Evolutionary conservation across 352 stramenopile genomes (phyloP).

Genomic region (Globisporangium emineosum): DNA sequence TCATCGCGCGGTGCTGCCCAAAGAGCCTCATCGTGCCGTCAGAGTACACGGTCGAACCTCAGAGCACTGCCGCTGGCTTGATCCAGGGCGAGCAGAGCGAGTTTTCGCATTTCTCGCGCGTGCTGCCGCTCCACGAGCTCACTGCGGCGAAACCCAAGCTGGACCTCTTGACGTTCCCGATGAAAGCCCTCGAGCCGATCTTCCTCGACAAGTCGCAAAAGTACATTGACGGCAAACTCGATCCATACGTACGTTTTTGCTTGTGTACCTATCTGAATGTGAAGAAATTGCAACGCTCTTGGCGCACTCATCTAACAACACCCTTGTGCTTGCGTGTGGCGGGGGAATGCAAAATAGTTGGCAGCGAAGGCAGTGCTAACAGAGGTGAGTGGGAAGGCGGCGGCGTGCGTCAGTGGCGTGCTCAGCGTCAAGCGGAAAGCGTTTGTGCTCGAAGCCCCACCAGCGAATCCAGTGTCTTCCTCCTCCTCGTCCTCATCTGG

Average conservation of each 20-base stretch:
- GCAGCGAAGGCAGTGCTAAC: conserved; percentile 55
- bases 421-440: conserved; percentile 54
- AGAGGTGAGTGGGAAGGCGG: conserved; percentile 69
- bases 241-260: conserved; percentile 44
- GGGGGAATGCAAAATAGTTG: too few relatives aligned
- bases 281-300: too few relatives aligned
- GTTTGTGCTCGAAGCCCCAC: conserved; percentile 48
- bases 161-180: conserved; percentile 65
- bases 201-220: conserved; percentile 72
- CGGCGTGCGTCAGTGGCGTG: conserved; percentile 51
- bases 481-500: not conserved
- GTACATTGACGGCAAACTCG: conserved; percentile 80
- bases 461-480: not conserved
- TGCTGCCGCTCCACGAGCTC: conserved; percentile 74
- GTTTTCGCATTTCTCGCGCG: conserved; percentile 62
- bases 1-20: conserved; percentile 75
- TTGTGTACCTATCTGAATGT: too few relatives aligned
- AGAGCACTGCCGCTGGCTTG: conserved; percentile 1
- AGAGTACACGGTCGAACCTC: conserved; percentile 45
- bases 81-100: conserved; percentile 24
- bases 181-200: conserved; percentile 70
- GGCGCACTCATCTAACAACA: not conserved
- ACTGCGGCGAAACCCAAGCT: conserved; percentile 63
- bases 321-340: not conserved
- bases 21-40: conserved; percentile 63